A percentile compares a stretch with the other conserved stretches of the same genome.
Evolutionary conservation across 345 rosid species (phyloP).

Genomic region (Zanthoxylum bungeanum): DNA sequence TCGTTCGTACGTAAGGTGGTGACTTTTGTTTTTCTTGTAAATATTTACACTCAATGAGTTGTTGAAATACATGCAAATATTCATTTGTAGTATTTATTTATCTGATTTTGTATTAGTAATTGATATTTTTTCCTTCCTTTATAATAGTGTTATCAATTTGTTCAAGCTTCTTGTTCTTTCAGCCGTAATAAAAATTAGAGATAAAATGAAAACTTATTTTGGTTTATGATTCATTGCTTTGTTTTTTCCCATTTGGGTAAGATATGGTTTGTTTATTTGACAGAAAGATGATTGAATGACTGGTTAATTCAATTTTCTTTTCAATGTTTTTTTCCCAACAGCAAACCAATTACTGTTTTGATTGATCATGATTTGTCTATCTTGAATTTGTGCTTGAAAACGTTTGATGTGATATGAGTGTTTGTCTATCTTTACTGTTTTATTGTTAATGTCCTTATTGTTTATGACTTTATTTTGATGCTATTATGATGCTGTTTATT

Average conservation of each 20-base stretch:
- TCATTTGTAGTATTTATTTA: neutral
- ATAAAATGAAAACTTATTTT: neutral
- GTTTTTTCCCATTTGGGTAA: neutral
- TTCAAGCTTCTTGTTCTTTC: neutral
- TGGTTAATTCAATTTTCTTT: conserved; percentile 21
- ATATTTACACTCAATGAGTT: conserved; percentile 12
- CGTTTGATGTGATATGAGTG: conserved; percentile 26
- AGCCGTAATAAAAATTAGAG: neutral
- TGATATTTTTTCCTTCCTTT: neutral
- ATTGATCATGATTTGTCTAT: conserved; percentile 15
- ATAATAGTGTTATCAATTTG: neutral
- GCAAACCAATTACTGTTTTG: conserved; percentile 15
- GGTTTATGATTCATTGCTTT: neutral
- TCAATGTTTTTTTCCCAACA: conserved; percentile 19
- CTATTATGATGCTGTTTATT: no score
- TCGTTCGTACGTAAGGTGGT: conserved; percentile 13
- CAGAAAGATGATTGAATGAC: conserved; percentile 2
- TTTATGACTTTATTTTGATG: no score
- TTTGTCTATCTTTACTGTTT: neutral
- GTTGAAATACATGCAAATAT: neutral
- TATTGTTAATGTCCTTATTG: no score
- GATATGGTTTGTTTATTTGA: neutral
- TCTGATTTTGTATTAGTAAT: neutral
- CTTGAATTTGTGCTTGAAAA: conserved; percentile 16
- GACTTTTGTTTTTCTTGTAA: neutral